Conservation (phyloP, 2,329 filamentous ascomycete genomes). For the Fusarium begoniae region DNA sequence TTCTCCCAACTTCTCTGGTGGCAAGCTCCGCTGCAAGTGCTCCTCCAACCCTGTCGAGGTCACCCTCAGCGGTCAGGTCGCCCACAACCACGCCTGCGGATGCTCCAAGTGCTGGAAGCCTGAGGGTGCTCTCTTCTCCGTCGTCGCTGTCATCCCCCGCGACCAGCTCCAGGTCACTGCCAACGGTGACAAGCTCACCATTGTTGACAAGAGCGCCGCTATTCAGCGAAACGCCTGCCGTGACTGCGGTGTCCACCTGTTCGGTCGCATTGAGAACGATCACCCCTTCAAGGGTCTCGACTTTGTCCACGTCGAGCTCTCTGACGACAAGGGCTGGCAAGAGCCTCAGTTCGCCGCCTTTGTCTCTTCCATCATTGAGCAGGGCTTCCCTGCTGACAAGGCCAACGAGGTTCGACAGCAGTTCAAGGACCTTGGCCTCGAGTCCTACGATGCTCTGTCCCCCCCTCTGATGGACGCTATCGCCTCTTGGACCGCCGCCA, state of each 20-base stretch:
- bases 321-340: conserved; percentile 71
- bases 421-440: conserved; percentile 64
- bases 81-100: conserved; percentile 76
- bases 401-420: conserved; percentile 64
- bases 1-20: conserved; percentile 63
- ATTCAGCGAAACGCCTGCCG: conserved; percentile 71
- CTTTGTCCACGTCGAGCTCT: conserved; percentile 73
- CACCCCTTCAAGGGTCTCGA: conserved; percentile 76
- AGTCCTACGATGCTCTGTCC: conserved; percentile 70
- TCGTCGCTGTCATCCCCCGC: conserved; percentile 68
- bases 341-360: conserved; percentile 77
- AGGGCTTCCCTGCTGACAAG: conserved; percentile 65
- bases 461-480: conserved; percentile 71
- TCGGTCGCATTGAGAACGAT: conserved; percentile 70
- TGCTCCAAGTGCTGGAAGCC: conserved; percentile 81
- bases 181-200: conserved; percentile 64
- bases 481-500: conserved; percentile 64
- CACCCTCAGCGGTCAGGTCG: conserved; percentile 65
- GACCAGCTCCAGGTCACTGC: conserved; percentile 65
- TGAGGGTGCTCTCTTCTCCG: conserved; percentile 67
- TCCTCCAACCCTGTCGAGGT: conserved; percentile 64
- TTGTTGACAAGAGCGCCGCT: conserved; percentile 64
- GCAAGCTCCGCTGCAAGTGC: conserved; percentile 71
- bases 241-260: conserved; percentile 70
- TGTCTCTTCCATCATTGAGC: conserved; percentile 74